phyloP scores from a whole-genome alignment of 1,284 basidiomycete genomes.

The Trichosporon ovoides region DNA sequence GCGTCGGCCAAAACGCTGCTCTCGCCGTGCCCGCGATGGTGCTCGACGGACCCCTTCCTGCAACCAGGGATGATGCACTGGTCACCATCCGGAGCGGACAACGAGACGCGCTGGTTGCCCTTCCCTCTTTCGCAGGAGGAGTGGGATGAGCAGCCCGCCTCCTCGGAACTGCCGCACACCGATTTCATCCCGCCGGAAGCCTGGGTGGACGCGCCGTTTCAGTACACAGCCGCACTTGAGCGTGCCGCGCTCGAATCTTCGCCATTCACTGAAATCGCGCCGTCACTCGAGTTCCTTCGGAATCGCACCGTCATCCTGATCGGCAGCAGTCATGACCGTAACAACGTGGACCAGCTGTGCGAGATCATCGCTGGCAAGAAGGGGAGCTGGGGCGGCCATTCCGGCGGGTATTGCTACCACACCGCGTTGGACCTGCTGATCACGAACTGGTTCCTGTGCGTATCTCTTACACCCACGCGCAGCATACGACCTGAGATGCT shows the following conservation, averaged over 20 bases:
- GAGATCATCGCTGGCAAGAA: conserved; percentile 8
- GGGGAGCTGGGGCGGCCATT: conserved; percentile 18
- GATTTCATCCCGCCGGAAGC: conserved; percentile 12
- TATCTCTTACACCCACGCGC: neutral
- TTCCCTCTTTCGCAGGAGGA: conserved; percentile 7
- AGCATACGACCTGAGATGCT: neutral
- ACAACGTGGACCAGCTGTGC: conserved; percentile 14
- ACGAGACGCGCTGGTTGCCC: conserved; percentile 27
- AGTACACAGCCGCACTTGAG: conserved; percentile 15
- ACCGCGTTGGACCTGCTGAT: conserved; percentile 19
- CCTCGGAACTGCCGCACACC: conserved; percentile 11
- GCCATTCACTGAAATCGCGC: neutral
- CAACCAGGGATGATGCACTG: conserved; percentile 27
- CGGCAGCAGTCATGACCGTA: conserved; percentile 8
- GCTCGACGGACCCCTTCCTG: conserved; percentile 20
- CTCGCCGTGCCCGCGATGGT: neutral
- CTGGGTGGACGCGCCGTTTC: conserved; percentile 9
- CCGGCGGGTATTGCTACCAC: conserved; percentile 20
- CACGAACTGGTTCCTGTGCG: conserved; percentile 29
- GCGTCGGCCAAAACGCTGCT: neutral
- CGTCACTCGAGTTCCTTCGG: neutral
- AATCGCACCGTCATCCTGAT: neutral
- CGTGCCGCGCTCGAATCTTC: neutral
- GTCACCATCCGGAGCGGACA: conserved; percentile 4
- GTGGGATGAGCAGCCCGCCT: conserved; percentile 5